Percentiles rank a stretch among this genome's conserved stretches.
Evolutionary conservation across 257 asterid species (phyloP).

Genomic region (Penstemon davidsonii): DNA sequence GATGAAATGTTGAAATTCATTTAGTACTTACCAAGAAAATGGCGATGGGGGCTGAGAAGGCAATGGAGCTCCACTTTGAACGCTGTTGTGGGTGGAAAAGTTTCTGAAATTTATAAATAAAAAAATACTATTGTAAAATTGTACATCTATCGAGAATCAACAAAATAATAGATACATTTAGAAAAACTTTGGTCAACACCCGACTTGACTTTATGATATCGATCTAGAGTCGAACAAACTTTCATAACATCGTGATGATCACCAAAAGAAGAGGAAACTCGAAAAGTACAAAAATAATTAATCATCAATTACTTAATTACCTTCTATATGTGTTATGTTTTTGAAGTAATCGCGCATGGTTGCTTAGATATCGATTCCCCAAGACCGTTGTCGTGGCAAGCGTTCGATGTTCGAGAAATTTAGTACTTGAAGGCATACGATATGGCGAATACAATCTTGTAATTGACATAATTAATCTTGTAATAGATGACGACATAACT

Average conservation of each 20-base stretch:
- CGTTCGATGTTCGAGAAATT: slow-evolving; percentile 11
- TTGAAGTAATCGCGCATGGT: slow-evolving; percentile 20
- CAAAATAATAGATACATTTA: too few species aligned
- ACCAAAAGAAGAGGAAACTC: background rate
- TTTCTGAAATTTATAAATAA: slow-evolving; percentile 25
- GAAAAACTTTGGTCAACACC: too few species aligned
- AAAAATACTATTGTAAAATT: background rate
- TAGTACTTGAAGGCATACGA: slow-evolving; percentile 8
- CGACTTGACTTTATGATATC: too few species aligned
- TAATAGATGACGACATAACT: slow-evolving; percentile 32
- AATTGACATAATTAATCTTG: slow-evolving; percentile 26
- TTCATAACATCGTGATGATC: background rate
- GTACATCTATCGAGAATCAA: too few species aligned
- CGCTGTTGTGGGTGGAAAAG: slow-evolving; percentile 27
- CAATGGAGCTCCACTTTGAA: slow-evolving; percentile 42
- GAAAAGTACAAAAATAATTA: background rate
- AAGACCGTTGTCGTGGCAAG: slow-evolving; percentile 8
- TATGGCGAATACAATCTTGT: slow-evolving; percentile 28
- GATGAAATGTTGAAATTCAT: background rate
- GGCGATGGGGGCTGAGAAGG: slow-evolving; percentile 47
- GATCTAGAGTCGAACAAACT: background rate
- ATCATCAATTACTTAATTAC: slow-evolving; percentile 18
- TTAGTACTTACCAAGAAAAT: slow-evolving; percentile 33
- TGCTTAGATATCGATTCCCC: slow-evolving; percentile 29
- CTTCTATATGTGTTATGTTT: slow-evolving; percentile 24